Conservation (phyloP, 1,139 yeast species). For the Geotrichum reessii region DNA sequence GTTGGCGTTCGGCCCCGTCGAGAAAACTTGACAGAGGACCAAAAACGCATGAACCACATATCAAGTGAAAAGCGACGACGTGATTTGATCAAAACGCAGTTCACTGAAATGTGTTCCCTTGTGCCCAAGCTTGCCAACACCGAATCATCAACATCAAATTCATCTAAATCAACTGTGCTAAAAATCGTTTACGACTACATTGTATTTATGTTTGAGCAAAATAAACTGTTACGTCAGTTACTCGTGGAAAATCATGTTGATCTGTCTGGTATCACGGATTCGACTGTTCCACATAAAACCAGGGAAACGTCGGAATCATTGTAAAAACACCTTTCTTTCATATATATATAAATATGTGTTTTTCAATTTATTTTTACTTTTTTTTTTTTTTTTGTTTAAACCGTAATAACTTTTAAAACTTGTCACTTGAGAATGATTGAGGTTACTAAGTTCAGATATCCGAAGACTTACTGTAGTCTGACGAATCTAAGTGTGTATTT, state of each 20-base stretch:
- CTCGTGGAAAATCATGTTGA: constrained; percentile 1
- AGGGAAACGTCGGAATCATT: too few relatives aligned
- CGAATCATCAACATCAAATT: constrained; percentile 2
- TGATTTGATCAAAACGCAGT: constrained; percentile 52
- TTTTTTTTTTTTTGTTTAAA: too few relatives aligned
- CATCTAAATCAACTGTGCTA: constrained; percentile 38
- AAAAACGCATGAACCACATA: constrained; percentile 67
- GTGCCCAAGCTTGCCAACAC: constrained; percentile 32
- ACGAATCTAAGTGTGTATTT: too few relatives aligned
- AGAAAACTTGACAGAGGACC: constrained; percentile 55
- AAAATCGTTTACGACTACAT: constrained; percentile 34
- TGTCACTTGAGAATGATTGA: too few relatives aligned
- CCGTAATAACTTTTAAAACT: too few relatives aligned
- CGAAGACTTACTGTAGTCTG: too few relatives aligned
- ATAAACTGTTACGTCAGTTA: constrained; percentile 6
- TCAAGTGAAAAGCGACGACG: constrained; percentile 73
- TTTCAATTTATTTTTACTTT: too few relatives aligned
- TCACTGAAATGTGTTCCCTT: constrained; percentile 36
- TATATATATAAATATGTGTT: too few relatives aligned
- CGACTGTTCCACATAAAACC: constrained; percentile 6
- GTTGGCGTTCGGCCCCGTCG: constrained; percentile 23
- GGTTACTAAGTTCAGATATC: too few relatives aligned
- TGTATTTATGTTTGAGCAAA: constrained; percentile 27
- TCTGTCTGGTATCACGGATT: constrained; percentile 10
- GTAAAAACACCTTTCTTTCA: too few relatives aligned